Base-by-base conservation (phyloP, 306 rosid species). In the Spatholobus suberectus region DNA sequence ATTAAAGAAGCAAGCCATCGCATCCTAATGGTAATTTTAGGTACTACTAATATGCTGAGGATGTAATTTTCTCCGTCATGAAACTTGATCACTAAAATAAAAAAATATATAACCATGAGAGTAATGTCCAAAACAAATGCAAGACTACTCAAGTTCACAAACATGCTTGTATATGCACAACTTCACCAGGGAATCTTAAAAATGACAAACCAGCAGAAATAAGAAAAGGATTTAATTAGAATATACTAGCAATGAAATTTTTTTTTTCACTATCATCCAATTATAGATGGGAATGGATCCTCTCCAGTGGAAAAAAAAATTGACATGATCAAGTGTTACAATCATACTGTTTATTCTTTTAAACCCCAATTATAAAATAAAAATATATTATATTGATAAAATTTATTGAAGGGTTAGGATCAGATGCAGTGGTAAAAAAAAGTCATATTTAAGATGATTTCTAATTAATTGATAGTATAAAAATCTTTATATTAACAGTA, bases 121-220 rank as follows among this genome's bases (percentile, higher is more conserved):
- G 35, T 46, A 27, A 52, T n/a, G 57, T 63, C 37, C 58, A 63
- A 62, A 20, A 62, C 61, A 54, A 67, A 79, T 40, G 43, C 35
- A 61, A 11, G 61, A 63, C 67, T 35, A 34, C 21, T 63, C 40
- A 34, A 37, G 13, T 49, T 34, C 52, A 78, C 32, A 65, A 32
- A 20, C 29, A 65, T 26, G n/a, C 5, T 59, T 37, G 4, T 68
- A 41, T 0, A 54, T 14, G 23, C 13, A 47, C 23, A 55, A 66
- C 54, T 26, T 4, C 52, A 20, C 29, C 18, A 12, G 8, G 15
- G 62, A 37, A 29, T 66, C 67, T 43, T 4, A 24, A 35, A 4
- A 49, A 17, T 2, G 73, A 29, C 37, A 69, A 38, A 41, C 38
- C 23, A 38, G n/a, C 55, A 74, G 32, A 52, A 52, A n/a, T 34